Base-by-base conservation (phyloP, 2,329 filamentous ascomycete species). In the Colletotrichum truncatum region DNA sequence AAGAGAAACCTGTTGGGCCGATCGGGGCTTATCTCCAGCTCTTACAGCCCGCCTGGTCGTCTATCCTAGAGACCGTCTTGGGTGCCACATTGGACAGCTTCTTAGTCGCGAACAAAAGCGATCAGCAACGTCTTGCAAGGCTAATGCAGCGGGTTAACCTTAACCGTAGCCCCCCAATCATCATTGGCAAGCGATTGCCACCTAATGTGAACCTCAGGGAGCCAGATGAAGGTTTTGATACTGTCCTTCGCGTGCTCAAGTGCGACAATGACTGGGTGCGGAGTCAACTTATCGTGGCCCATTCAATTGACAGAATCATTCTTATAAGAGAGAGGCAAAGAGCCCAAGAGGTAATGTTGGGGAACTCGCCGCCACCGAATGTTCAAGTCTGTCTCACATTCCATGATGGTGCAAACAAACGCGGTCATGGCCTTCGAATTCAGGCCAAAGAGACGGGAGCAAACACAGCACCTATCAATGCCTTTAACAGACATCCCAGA, bases 301-400 rank as follows among this genome's bases (percentile, higher is more conserved):
- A 93, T 70, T 80, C 81, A 6, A 93, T 98, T 55, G 96, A 99
- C 67, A 94, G 98, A 75, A 88, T 91, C 7, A 87, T 97, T 6
- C 82, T 99, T 1, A 88, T 98, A 57, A 83, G 89, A 59, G 83
- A 90, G 28, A 83, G 92, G 26, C 77, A 83, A 1, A 86, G 93
- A 60, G 96, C 91, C 1, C 83, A 90, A 43, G 79, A 83, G 4
- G 85, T 92, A 46, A 92, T 97, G 85, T 88, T 91, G 66, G 83
- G 85, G 56, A 83, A 82, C 21, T 80, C 80, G 4, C 77, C 79
- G n/a, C 89, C 90, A 1, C 83, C 78, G 12, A 95, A 97, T 68
- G 92, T 95, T 10, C 86, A 82, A 56, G 86, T 89, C 61, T 95
- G 92, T 70, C 88, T 96, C 65, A 87, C 89, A 58, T 85, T 91